Evolutionary conservation across 352 stramenopile species (phyloP).

Genomic region (Paralagenidium karlingii): DNA sequence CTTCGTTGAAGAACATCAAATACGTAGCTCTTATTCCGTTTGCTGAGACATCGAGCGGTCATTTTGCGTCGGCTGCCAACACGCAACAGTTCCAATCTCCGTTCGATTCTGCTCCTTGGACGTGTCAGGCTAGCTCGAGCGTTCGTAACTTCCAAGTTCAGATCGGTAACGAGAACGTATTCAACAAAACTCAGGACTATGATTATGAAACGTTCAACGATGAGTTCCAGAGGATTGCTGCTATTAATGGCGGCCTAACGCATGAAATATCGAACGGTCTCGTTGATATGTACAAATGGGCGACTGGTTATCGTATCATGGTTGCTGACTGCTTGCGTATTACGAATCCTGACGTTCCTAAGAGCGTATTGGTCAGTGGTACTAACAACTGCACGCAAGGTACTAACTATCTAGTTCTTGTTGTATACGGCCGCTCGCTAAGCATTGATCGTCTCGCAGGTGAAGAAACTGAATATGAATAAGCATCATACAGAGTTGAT

Average conservation of each 20-base stretch:
- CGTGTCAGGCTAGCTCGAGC: slow-evolving; percentile 2
- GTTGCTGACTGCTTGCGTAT: slow-evolving; percentile 4
- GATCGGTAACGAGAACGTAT: slow-evolving; percentile 9
- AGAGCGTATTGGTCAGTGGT: too few relatives aligned
- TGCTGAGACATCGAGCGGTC: too few relatives aligned
- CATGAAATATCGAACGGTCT: slow-evolving; percentile 7
- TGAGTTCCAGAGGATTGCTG: slow-evolving; percentile 5
- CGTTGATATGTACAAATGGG: slow-evolving; percentile 5
- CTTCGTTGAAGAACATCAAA: too few relatives aligned
- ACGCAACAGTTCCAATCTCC: too few relatives aligned
- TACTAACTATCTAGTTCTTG: slow-evolving; percentile 1
- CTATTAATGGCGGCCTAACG: slow-evolving; percentile 7
- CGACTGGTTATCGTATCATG: slow-evolving; percentile 1
- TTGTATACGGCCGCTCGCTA: slow-evolving; percentile 1
- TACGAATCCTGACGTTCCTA: background rate
- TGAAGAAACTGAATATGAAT: too few relatives aligned
- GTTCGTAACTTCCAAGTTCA: slow-evolving; percentile 6
- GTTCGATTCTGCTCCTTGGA: slow-evolving; percentile 9
- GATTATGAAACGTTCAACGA: too few relatives aligned
- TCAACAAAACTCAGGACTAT: slow-evolving; percentile 6
- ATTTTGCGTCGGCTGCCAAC: too few relatives aligned
- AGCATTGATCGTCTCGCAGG: slow-evolving; percentile 4
- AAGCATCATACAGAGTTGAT: too few relatives aligned
- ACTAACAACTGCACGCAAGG: slow-evolving; percentile 4
- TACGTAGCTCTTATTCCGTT: too few relatives aligned